Evolutionary conservation across 345 rosid species (phyloP), one percentile per base, ranked within the genome.

Genomic region (Aegle marmelos): DNA sequence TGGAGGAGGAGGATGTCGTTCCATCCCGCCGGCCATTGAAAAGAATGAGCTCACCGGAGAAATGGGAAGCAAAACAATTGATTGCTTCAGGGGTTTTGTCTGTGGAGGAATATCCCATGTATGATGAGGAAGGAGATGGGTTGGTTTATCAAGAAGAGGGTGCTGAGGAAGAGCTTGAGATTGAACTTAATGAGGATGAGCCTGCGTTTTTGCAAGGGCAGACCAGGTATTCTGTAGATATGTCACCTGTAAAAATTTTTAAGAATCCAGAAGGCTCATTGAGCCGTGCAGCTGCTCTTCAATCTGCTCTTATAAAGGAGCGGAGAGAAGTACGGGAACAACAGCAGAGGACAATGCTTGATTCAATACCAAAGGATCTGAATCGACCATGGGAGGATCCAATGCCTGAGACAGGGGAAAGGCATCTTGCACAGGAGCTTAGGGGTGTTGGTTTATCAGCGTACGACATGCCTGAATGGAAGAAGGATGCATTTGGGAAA

Each of bases 371-470:
- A 2, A 93, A 95, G 87, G 99, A 95, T 93, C 91, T 95, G 78
- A 95, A 95, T 90, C 96, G 94, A 77, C 95, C 96, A 22, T 95
- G 98, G 99, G 98, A 93, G 87, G 98, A 92, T 59, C 97, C 97
- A 72, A 92, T 91, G 93, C 97, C 97, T 1, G 96, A 93, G 90
- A 91, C 85, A 33, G 97, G 97, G 50, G 98, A 92, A 86, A 91
- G 98, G 77, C 91, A 88, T 89, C 97, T 95, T 24, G 98, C 97
- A 2, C 98, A 93, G 80, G 98, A 95, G 85, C 92, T 95, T 60
- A 86, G 97, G 54, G 98, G 96, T 74, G 96, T 92, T 63, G 99
- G 97, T 19, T 80, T 91, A 79, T 95, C 99, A 30, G 98, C 97
- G 58, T 91, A 89, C 80, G 93, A 89, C 81, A 90, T 90, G 91